These are phyloP conservation scores for Solanum sitiens DNA, from an alignment of 257 asterid genomes.

Conservation along the genomic window DNA sequence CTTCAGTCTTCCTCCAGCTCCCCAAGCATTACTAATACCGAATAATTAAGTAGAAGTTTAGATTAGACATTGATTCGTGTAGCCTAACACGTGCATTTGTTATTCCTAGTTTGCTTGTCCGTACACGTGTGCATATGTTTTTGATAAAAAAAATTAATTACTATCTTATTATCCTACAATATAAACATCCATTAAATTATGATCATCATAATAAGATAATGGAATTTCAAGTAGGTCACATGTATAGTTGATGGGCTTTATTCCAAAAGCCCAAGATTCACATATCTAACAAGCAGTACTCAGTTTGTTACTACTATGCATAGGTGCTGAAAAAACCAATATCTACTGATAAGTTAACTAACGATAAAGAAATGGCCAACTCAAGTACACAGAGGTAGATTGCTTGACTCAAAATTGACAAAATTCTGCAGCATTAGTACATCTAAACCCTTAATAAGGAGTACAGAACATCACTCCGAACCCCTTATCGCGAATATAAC, in stretches of 20 bases:
- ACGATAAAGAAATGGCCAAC: neutral
- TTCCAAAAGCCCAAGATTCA: neutral
- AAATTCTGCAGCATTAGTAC: neutral
- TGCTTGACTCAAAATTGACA: neutral
- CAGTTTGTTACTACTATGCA: neutral
- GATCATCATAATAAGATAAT: neutral
- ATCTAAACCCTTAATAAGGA: neutral
- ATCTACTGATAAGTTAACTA: neutral
- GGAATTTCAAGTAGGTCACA: neutral
- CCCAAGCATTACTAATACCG: neutral
- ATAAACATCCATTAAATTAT: neutral
- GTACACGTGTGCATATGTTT: neutral
- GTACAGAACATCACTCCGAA: neutral
- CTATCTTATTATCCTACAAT: neutral
- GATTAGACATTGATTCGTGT: neutral
- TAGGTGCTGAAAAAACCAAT: neutral
- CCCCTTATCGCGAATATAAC: neutral
- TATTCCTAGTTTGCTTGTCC: neutral
- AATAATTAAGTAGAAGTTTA: neutral
- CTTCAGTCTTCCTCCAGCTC: too few species aligned
- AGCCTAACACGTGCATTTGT: neutral
- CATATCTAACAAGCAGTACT: neutral
- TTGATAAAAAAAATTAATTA: neutral
- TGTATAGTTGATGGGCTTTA: neutral
- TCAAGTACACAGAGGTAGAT: neutral